Evolutionary conservation across 805 yeast species (phyloP), one percentile per base, ranked within the genome.

Genomic region (Priceomyces medius): DNA sequence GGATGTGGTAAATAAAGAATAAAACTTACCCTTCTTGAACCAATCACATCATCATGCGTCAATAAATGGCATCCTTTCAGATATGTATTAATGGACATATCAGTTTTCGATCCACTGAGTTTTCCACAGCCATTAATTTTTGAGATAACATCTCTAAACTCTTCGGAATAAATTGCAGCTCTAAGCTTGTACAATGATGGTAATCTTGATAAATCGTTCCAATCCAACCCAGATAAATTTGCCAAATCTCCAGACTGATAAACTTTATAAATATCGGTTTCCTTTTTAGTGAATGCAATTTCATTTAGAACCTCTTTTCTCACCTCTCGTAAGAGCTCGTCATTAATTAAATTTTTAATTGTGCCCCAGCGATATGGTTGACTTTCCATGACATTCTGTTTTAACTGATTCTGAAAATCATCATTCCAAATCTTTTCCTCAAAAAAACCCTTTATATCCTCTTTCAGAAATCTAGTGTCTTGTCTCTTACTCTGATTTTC

Each of bases 21-120:
- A 56, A 90, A 93, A 52, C 96, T 86, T 21, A 93, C 90, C 44
- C 97, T 73, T 58, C 99, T 74, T 1, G 96, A 83, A 1, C 98
- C 99, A 58, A 93, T 93, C 23, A 93, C 99, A 61, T 93, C 99
- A 64, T 93, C 99, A 59, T 93, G 99, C 3, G 96, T 88, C 47
- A 93, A 71, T 43, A 93, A 69, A 64, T 93, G 99, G 57, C 98
- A 93, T 1, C 97, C 95, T 54, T 88, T 86, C 37, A 85, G 83
- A 61, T 93, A 93, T 3, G 95, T 83, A 58, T 93, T 91, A 50
- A 93, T 79, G 46, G 95, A 83, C 82, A 93, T 83, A 59, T 93
- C 99, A 27, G 95, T 89, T 59, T 88, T 88, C 29, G 74, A 53
- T n/a, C 97, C 97, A 50, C 96, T 85, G 34, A 93, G 66, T 47